These are phyloP conservation scores for Acanthamoeba polyphaga DNA, from an alignment of 208 protist genomes.

Conservation along the genomic window DNA sequence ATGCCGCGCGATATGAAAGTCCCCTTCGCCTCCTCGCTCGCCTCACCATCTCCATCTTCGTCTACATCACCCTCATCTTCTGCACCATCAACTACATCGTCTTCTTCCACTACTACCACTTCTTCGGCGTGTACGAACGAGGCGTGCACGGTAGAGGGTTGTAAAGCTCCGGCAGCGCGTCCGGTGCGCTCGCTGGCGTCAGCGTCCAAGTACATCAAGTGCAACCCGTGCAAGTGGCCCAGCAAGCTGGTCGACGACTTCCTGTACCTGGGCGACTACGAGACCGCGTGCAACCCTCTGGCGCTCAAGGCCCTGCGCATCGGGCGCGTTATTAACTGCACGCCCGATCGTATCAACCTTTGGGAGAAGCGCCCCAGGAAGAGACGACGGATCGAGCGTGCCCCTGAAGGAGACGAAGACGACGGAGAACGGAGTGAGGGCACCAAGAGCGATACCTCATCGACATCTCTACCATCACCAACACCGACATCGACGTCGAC, in stretches of 20 bases:
- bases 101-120: not conserved
- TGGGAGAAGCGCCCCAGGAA: not conserved
- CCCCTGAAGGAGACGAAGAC: not conserved
- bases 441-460: not conserved
- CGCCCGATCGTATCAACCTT: not conserved
- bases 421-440: not conserved
- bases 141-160: not conserved
- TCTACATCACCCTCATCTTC: not conserved
- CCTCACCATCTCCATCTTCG: not conserved
- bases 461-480: not conserved
- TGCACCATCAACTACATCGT: not conserved
- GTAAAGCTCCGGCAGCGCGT: not conserved
- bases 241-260: not conserved
- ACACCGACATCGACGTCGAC: not conserved
- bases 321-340: conserved; percentile 2
- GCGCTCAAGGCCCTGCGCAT: not conserved
- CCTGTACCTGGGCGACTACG: conserved; percentile 44
- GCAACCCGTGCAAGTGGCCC: conserved; percentile 10
- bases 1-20: not conserved
- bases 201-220: conserved; percentile 4
- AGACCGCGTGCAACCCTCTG: not conserved
- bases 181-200: not conserved
- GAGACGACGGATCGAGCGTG: not conserved
- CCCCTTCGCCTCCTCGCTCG: not conserved
- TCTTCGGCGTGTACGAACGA: not conserved